phyloP scores from a whole-genome alignment of 371 early-diverging fungal species.

The Mycotypha africana region DNA sequence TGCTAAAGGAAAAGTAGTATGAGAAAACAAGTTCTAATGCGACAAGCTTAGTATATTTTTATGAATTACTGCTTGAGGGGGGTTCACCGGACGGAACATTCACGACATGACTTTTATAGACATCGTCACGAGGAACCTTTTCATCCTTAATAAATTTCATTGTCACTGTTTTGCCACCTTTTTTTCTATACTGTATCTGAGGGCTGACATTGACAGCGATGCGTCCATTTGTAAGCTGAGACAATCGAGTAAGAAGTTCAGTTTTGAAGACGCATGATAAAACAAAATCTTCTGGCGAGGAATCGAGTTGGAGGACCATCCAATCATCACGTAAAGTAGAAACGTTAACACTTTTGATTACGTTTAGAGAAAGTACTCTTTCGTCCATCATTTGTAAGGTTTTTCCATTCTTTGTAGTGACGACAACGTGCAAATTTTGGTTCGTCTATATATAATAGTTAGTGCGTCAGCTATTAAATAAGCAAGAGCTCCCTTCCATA shows the following conservation, averaged over 20 bases:
- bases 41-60: no score
- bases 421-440: slow-evolving; percentile 49
- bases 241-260: slow-evolving; percentile 66
- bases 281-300: slow-evolving; percentile 47
- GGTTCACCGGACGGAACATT: slow-evolving; percentile 66
- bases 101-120: slow-evolving; percentile 77
- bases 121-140: slow-evolving; percentile 42
- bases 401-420: slow-evolving; percentile 48
- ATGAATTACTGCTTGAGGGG: slow-evolving; percentile 51
- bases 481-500: no score
- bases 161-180: slow-evolving; percentile 66
- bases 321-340: slow-evolving; percentile 77
- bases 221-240: slow-evolving; percentile 39
- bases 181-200: slow-evolving; percentile 67
- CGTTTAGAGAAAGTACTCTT: slow-evolving; percentile 43
- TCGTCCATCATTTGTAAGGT: slow-evolving; percentile 48
- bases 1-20: no score
- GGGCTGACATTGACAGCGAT: slow-evolving; percentile 47
- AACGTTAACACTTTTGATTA: slow-evolving; percentile 48
- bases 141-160: slow-evolving; percentile 81
- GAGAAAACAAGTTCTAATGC: no score
- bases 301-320: slow-evolving; percentile 66
- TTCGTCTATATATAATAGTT: slow-evolving; percentile 31
- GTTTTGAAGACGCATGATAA: slow-evolving; percentile 69
- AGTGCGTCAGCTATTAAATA: no score